These are phyloP conservation scores for Rosa chinensis DNA, from an alignment of 306 rosid species.

Conservation along the genomic window DNA sequence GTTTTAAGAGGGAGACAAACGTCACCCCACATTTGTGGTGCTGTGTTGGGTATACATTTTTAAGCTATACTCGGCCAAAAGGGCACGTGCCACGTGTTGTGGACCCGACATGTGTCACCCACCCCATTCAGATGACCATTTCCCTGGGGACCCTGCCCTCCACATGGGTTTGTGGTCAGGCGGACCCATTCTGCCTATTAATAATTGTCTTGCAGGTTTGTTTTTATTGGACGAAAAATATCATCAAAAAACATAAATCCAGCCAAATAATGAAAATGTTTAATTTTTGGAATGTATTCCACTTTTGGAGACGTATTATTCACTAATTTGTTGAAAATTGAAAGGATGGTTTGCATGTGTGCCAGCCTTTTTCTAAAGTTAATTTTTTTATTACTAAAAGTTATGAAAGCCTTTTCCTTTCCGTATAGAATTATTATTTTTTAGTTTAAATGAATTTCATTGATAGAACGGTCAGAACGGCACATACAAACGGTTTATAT, in stretches of 20 bases:
- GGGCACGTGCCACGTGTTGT: neutral
- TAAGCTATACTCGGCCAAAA: neutral
- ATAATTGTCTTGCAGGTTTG: neutral
- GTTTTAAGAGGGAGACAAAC: conserved; percentile 21
- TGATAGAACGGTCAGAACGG: too few relatives aligned
- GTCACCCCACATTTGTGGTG: neutral
- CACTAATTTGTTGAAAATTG: neutral
- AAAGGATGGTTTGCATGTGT: neutral
- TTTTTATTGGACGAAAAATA: neutral
- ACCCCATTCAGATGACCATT: neutral
- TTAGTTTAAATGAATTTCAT: too few relatives aligned
- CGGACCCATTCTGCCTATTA: neutral
- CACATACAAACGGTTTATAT: too few relatives aligned
- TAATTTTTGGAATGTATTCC: neutral
- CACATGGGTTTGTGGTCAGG: neutral
- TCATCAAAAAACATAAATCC: too few relatives aligned
- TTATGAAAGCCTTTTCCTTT: too few relatives aligned
- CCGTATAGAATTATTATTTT: too few relatives aligned
- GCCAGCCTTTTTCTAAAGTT: neutral
- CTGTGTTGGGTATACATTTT: neutral
- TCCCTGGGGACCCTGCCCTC: neutral
- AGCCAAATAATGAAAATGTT: too few relatives aligned
- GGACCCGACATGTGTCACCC: neutral
- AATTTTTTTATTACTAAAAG: too few relatives aligned
- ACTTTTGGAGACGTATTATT: neutral